Base-by-base conservation (phyloP, 2,329 filamentous ascomycete species). In the Geoglossum cookeanum region DNA sequence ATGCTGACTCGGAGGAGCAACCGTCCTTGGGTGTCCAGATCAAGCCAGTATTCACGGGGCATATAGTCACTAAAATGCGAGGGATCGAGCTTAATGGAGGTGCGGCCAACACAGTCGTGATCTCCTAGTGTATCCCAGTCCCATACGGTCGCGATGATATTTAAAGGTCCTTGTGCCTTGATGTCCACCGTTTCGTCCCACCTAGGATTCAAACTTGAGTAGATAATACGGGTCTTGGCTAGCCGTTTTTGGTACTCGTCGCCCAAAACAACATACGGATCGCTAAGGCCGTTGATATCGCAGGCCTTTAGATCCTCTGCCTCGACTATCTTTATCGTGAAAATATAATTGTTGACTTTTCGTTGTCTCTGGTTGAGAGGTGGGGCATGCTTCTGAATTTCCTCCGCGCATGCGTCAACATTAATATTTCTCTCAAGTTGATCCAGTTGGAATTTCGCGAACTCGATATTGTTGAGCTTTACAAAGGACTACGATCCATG, bases 121-220 rank as follows among this genome's bases (percentile, higher is more conserved):
- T 97, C 92, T 57, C 92, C 92, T 64, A 98, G 84, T 13, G 88
- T 89, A 71, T 98, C 92, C 77, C 92, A 94, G 70, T 98, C 92
- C 92, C 92, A 98, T 47, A 97, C 85, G 0, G 92, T 98, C 35
- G 91, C 90, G 65, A 97, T 94, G 62, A 98, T 81, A 64, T 97
- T 96, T 58, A 98, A 78, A 9, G 92, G 82, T 0, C 90, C 88
- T 61, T 86, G 84, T 0, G 94, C 94, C 22, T 89, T 92, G 61
- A 98, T 94, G 66, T 98, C 92, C 54, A 97, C 85, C 0, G 89
- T 88, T 72, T 97, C 92, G 64, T 98, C 92, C 91, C 92, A 98
- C 22, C 91, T 83, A 32, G 92, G 92, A 67, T 94, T 97, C 49
- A 98, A 77, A 63, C 83, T 95, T 64, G 83, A 82, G 69, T 91